Evolutionary conservation across 2,329 filamentous ascomycete genomes (phyloP).

Genomic region (Chrysoporthe cubensis): DNA sequence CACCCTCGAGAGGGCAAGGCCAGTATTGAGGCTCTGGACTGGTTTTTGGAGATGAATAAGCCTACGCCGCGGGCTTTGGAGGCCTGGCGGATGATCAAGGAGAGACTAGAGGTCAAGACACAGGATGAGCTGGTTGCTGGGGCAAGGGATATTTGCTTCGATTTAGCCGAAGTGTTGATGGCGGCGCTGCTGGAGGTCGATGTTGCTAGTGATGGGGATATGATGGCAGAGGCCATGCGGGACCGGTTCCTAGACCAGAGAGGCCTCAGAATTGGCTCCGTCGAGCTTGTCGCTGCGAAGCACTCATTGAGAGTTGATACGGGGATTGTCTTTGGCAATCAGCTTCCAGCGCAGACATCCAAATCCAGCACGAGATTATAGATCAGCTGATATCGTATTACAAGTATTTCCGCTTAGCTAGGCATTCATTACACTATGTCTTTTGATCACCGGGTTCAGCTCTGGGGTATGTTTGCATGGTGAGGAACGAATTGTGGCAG

Average conservation of each 20-base stretch:
- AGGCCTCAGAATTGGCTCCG: slow-evolving; percentile 19
- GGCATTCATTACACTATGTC: neutral
- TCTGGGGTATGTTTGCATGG: neutral
- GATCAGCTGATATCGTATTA: neutral
- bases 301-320: neutral
- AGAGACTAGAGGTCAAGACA: slow-evolving; percentile 39
- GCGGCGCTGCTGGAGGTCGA: slow-evolving; percentile 49
- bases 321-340: slow-evolving; percentile 15
- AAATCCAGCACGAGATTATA: slow-evolving; percentile 3
- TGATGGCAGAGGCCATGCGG: slow-evolving; percentile 45
- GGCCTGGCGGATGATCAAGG: slow-evolving; percentile 47
- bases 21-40: slow-evolving; percentile 48
- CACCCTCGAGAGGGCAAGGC: slow-evolving; percentile 35
- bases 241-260: slow-evolving; percentile 43
- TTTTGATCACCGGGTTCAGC: too few relatives aligned
- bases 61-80: slow-evolving; percentile 35
- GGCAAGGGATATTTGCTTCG: slow-evolving; percentile 50
- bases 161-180: slow-evolving; percentile 48
- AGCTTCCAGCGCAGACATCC: neutral
- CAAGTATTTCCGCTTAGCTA: neutral
- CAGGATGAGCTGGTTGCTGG: slow-evolving; percentile 49
- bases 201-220: slow-evolving; percentile 41
- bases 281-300: neutral
- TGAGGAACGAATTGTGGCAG: neutral
- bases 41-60: slow-evolving; percentile 34